phyloP scores from a whole-genome alignment of 2,329 filamentous ascomycete species.

The Neonectria neomacrospora region DNA sequence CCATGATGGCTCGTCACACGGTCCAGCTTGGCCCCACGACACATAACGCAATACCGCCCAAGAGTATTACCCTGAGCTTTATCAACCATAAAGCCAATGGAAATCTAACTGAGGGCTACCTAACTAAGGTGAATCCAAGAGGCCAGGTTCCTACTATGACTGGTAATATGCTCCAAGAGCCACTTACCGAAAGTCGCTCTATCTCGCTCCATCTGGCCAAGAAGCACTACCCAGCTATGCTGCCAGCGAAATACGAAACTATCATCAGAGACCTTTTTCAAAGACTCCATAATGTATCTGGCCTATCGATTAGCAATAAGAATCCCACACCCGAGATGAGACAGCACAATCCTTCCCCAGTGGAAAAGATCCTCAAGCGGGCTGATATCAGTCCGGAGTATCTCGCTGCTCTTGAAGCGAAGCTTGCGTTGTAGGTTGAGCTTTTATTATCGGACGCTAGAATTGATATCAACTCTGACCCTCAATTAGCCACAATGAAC shows the following conservation, averaged over 20 bases:
- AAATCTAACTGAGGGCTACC: conserved; percentile 18
- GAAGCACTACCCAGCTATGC: conserved; percentile 30
- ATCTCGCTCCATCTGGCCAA: conserved; percentile 28
- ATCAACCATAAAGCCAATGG: conserved; percentile 22
- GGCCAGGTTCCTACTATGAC: conserved; percentile 29
- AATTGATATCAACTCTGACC: background rate
- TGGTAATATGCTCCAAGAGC: conserved; percentile 10
- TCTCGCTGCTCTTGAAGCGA: conserved; percentile 13
- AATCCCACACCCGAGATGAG: conserved; percentile 26
- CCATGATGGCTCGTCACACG: conserved; percentile 30
- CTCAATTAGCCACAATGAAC: conserved; percentile 11
- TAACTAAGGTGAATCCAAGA: conserved; percentile 23
- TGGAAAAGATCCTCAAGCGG: conserved; percentile 19
- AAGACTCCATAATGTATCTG: conserved; percentile 20
- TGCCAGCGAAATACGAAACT: conserved; percentile 2
- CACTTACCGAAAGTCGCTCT: conserved; percentile 26
- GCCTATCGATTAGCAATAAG: conserved; percentile 23
- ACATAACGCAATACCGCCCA: conserved; percentile 3
- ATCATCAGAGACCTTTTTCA: conserved; percentile 14
- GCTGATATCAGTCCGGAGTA: conserved; percentile 21
- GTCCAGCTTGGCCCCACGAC: conserved; percentile 22
- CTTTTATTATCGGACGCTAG: background rate
- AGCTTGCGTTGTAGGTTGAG: conserved; percentile 22
- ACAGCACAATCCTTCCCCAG: conserved; percentile 22
- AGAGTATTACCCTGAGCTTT: conserved; percentile 18